Base-by-base conservation (phyloP, 2,329 filamentous ascomycete species). In the Harringtonia lauricola region DNA sequence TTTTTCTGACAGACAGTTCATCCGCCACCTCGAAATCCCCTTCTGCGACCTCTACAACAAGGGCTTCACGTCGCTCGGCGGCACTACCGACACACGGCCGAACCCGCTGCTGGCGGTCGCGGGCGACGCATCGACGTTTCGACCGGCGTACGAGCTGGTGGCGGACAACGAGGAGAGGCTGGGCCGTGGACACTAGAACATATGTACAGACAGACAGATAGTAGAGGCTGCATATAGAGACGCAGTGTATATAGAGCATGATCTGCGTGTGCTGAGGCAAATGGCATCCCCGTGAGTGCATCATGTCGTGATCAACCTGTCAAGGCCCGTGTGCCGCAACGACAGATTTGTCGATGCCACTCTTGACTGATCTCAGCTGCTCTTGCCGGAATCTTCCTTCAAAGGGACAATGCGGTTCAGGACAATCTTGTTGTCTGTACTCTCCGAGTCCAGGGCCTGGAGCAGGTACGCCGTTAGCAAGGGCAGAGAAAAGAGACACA, bases 351-450 rank as follows among this genome's bases (percentile, higher is more conserved):
- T n/a, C n/a, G n/a, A n/a, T n/a, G n/a, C n/a, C n/a, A n/a, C n/a
- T n/a, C n/a, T n/a, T n/a, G n/a, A n/a, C n/a, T n/a, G n/a, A n/a
- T n/a, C 19, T 44, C 30, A 44, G 28, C 15, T 41, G 39, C 53
- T 65, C 71, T 88, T 88, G 44, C 79, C 79, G n/a, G 75, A 67
- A 57, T 94, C 86, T 64, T 95, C 89, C 68, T 94, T 94, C 57
- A 95, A 64, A 39, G 83, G 86, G 19, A 96, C 89, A 56, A 96
- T 95, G 41, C 87, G 76, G 66, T 96, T 96, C 26, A 96, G 66
- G 39, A 96, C 76, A 51, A 94, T 70, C 61, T 82, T 86, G n/a
- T 86, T 84, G 28, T 78, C 76, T 1, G 78, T 83, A 47, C 79
- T 85, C 55, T 94, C 87, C 40, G 74, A 76, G 59, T 95, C 89